phyloP scores from a whole-genome alignment of 352 stramenopile genomes.

The Globisporangium irregulare region DNA sequence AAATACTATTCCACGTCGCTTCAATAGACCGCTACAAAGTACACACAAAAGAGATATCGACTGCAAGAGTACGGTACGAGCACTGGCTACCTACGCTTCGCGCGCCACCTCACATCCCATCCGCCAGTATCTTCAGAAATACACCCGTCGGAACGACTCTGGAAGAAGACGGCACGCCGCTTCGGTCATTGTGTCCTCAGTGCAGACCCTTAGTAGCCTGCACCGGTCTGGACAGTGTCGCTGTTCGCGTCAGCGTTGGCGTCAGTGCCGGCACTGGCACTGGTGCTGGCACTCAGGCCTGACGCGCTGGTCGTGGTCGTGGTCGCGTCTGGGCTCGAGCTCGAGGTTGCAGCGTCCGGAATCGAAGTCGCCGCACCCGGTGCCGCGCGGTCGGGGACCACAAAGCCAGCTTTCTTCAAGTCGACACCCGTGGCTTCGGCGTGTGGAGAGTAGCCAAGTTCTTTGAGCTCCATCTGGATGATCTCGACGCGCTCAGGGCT shows the following conservation, averaged over 20 bases:
- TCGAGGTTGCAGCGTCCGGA: background rate
- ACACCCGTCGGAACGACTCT: too few species aligned
- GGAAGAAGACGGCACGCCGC: too few species aligned
- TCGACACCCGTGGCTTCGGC: constrained; percentile 2
- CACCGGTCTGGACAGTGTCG: background rate
- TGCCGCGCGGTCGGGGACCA: background rate
- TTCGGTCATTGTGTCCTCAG: background rate
- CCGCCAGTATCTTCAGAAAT: too few species aligned
- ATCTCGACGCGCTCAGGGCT: constrained; percentile 9
- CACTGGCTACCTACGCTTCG: too few species aligned
- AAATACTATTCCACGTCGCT: background rate
- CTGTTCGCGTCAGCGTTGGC: background rate
- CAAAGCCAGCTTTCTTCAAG: constrained; percentile 8
- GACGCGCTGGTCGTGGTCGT: background rate
- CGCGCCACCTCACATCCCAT: too few species aligned
- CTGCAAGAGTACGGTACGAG: background rate
- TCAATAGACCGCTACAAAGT: background rate
- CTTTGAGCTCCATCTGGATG: constrained; percentile 13
- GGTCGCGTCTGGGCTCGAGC: background rate
- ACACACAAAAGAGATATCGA: background rate
- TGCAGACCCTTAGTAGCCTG: background rate
- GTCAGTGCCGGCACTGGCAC: background rate
- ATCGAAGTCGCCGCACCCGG: background rate
- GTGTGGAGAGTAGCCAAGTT: constrained; percentile 7
- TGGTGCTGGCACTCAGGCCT: background rate